phyloP scores from a whole-genome alignment of 2,329 filamentous ascomycete species.

The Colletotrichum paranaense region DNA sequence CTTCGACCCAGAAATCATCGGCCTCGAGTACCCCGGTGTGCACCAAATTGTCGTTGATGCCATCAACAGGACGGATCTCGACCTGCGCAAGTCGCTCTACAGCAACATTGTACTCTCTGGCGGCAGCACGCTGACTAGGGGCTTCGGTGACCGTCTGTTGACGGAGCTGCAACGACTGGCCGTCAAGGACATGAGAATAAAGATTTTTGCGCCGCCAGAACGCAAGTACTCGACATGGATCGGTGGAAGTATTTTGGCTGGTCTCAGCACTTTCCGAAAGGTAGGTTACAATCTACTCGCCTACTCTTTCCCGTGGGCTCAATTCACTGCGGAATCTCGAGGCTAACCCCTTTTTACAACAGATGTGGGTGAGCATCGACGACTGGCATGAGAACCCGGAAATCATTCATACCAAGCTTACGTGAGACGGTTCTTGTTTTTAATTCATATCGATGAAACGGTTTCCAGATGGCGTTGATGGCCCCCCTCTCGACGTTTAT shows the following conservation, averaged over 20 bases:
- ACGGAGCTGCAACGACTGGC: constrained; percentile 93
- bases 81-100: constrained; percentile 92
- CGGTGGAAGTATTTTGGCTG: constrained; percentile 95
- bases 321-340: neutral
- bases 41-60: constrained; percentile 98
- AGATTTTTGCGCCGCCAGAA: constrained; percentile 98
- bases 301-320: neutral
- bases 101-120: constrained; percentile 98
- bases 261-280: constrained; percentile 98
- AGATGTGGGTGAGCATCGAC: constrained; percentile 99
- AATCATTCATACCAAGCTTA: constrained; percentile 98
- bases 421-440: constrained; percentile 58
- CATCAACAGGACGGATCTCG: constrained; percentile 94
- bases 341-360: constrained; percentile 49
- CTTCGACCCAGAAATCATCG: constrained; percentile 97
- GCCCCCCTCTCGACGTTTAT: constrained; percentile 1
- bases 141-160: constrained; percentile 92
- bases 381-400: constrained; percentile 99
- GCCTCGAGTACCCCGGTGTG: constrained; percentile 94
- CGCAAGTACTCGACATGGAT: constrained; percentile 99
- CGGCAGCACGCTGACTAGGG: constrained; percentile 95
- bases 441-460: constrained; percentile 5
- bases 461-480: neutral
- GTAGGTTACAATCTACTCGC: constrained; percentile 54
- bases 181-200: constrained; percentile 99